Evolutionary conservation across 1,284 basidiomycete species (phyloP), one percentile per base, ranked within the genome.

Genomic region (Mrakiaceae sp.): DNA sequence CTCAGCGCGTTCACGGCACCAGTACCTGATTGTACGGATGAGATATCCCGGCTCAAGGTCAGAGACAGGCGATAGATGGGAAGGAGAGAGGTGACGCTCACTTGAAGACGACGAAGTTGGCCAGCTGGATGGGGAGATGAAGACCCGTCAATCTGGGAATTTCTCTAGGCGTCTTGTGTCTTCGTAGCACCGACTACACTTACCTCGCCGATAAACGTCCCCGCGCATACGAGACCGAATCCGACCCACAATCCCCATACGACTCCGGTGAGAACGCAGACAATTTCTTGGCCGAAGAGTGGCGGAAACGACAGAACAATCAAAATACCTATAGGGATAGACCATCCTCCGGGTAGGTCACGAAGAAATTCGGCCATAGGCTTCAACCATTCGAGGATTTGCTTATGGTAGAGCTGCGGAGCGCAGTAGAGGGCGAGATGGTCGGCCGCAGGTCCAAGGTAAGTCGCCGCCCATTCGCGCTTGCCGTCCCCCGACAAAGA

Each of bases 171-270:
- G 27, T 51, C 11, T 51, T n/a, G 49, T n/a, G 11, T 11, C 49
- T 51, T 51, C n/a, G 49, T 11, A 11, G n/a, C n/a, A 11, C 49
- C 49, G 2, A n/a, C 11, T 11, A 11, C 56, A 39, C 58, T 60
- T 49, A 60, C 54, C 66, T 67, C 63, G 44, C 66, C 63, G 49
- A 58, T 7, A 16, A 60, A 43, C 40, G 50, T 51, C n/a, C 40
- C 44, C 3, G 58, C 42, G 27, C 16, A 27, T 7, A 85, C 83
- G 68, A 87, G 86, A 3, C 72, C 85, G 68, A 87, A 87, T 4
- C 85, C 85, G 27, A 80, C 70, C 78, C 84, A 81, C 3, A 87
- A 75, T 85, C 84, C 84, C 84, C 84, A 87, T 0, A 88, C 85
- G n/a, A 88, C 74, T n/a, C 87, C 87, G 70, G 84, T 85, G 8